Conservation (phyloP, 2,329 filamentous ascomycete species). For the Aspergillus glaucus region DNA sequence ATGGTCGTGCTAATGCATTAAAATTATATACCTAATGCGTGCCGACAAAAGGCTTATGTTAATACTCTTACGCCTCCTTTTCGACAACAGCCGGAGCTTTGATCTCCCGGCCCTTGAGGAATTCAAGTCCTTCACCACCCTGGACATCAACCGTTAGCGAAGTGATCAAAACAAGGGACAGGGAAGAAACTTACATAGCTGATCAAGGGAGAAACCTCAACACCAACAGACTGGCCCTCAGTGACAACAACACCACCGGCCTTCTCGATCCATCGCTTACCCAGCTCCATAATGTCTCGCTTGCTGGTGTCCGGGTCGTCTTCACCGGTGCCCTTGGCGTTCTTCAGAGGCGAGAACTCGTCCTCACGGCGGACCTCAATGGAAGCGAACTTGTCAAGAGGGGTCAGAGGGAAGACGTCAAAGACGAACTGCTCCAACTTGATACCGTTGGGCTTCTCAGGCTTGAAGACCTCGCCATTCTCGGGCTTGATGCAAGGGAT, state of each 20-base stretch:
- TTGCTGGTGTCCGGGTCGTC: constrained; percentile 93
- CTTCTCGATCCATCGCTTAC: constrained; percentile 74
- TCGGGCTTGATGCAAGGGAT: constrained; percentile 77
- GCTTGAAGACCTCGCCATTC: constrained; percentile 76
- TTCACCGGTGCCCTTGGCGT: constrained; percentile 74
- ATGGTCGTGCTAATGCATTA: not conserved
- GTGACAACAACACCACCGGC: constrained; percentile 70
- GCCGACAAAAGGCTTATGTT: too few relatives aligned
- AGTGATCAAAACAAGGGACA: not conserved
- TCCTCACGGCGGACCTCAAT: constrained; percentile 96
- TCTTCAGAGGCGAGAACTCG: constrained; percentile 97
- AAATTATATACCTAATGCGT: not conserved
- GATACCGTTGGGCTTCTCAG: constrained; percentile 92
- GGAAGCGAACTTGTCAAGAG: constrained; percentile 83
- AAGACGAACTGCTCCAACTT: constrained; percentile 99
- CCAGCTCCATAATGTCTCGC: constrained; percentile 82
- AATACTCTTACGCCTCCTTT: constrained; percentile 42
- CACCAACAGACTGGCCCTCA: constrained; percentile 54
- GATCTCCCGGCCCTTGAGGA: constrained; percentile 53
- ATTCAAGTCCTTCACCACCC: constrained; percentile 59
- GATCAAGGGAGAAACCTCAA: constrained; percentile 87
- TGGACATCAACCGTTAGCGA: constrained; percentile 18
- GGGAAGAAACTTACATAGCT: constrained; percentile 72
- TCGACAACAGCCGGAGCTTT: constrained; percentile 60
- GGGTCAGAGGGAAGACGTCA: constrained; percentile 87